Evolutionary conservation across 2,329 filamentous ascomycete genomes (phyloP).

Genomic region (Cordyceps sp.): DNA sequence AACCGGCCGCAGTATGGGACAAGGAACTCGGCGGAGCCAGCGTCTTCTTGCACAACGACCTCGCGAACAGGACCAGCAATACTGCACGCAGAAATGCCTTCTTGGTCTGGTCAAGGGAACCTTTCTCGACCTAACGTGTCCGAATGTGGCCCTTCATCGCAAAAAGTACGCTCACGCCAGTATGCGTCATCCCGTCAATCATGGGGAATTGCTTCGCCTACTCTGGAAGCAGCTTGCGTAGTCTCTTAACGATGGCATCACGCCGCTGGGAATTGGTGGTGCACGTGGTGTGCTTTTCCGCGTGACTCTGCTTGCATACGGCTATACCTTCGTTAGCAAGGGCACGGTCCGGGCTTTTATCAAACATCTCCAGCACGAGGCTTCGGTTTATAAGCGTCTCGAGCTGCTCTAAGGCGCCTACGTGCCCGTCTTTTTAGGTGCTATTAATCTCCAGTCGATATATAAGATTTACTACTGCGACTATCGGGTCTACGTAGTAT

Average conservation of each 20-base stretch:
- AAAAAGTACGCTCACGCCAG: neutral
- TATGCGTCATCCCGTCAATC: constrained; percentile 12
- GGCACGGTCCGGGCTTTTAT: constrained; percentile 17
- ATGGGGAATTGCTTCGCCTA: constrained; percentile 10
- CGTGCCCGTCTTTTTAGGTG: constrained; percentile 21
- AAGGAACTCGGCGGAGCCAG: constrained; percentile 7
- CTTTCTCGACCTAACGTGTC: constrained; percentile 17
- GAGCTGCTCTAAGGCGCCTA: constrained; percentile 14
- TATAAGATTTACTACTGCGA: constrained; percentile 16
- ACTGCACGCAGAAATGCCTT: constrained; percentile 23
- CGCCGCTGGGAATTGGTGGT: constrained; percentile 11
- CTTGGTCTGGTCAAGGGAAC: constrained; percentile 14
- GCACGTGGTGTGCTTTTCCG: constrained; percentile 22
- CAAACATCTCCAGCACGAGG: constrained; percentile 17
- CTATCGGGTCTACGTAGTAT: constrained; percentile 13
- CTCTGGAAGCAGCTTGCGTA: constrained; percentile 14
- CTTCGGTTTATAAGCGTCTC: constrained; percentile 17
- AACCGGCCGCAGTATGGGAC: no score
- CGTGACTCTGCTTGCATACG: constrained; percentile 20
- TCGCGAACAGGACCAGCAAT: constrained; percentile 4
- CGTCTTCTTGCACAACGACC: constrained; percentile 4
- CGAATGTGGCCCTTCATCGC: constrained; percentile 18
- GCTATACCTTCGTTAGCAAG: constrained; percentile 27
- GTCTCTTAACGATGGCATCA: constrained; percentile 14
- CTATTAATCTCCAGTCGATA: constrained; percentile 17